Evolutionary conservation across 768 basidiomycete species (phyloP).

Genomic region (Naganishia onofrii): DNA sequence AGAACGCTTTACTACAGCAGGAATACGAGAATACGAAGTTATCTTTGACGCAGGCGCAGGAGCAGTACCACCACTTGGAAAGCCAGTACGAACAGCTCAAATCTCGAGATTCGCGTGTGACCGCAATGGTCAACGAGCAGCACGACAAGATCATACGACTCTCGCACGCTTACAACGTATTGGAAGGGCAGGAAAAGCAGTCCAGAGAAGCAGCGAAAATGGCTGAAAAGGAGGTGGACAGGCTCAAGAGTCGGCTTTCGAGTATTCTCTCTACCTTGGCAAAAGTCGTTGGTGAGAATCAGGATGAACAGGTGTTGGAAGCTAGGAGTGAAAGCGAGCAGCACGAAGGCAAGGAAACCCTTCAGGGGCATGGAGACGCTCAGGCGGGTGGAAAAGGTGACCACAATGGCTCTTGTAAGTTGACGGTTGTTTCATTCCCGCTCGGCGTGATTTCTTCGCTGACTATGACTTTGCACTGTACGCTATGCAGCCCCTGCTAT

Average conservation of each 20-base stretch:
- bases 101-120: constrained; percentile 9
- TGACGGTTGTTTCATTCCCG: neutral
- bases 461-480: neutral
- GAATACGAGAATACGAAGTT: neutral
- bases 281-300: constrained; percentile 10
- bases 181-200: neutral
- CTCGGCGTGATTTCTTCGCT: neutral
- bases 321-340: neutral
- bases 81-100: constrained; percentile 2
- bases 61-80: constrained; percentile 1
- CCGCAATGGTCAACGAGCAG: constrained; percentile 10
- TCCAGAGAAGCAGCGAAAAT: neutral
- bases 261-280: constrained; percentile 8
- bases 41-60: neutral
- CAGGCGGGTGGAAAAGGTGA: neutral
- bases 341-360: neutral
- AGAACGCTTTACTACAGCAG: neutral
- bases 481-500: neutral
- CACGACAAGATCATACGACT: constrained; percentile 19
- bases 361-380: neutral
- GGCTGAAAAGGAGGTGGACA: constrained; percentile 15
- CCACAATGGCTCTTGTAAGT: neutral
- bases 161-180: constrained; percentile 16
- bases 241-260: constrained; percentile 12
- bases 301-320: constrained; percentile 10